A percentile compares a stretch with the other conserved stretches of the same genome.
phyloP scores from a whole-genome alignment of 176 grass and related monocot species.

The Elymus sibiricus region DNA sequence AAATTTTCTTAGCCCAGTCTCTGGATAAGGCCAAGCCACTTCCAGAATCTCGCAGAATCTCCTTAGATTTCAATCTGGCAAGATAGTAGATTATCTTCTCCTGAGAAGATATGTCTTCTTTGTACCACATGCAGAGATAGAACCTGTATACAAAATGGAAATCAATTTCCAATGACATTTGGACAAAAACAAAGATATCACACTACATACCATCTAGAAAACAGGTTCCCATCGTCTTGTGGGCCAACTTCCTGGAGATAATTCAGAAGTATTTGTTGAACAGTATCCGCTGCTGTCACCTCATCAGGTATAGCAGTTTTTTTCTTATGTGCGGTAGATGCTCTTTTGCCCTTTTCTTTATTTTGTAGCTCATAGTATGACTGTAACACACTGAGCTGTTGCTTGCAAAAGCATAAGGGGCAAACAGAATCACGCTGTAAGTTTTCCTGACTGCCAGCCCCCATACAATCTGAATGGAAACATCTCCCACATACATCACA shows the following conservation, averaged over 20 bases:
- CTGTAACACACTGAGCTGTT: constrained; percentile 73
- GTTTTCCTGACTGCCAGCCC: constrained; percentile 64
- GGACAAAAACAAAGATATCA: constrained; percentile 22
- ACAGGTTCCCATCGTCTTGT: constrained; percentile 83
- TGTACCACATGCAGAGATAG: constrained; percentile 95
- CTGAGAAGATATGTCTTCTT: constrained; percentile 77
- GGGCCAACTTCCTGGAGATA: constrained; percentile 83
- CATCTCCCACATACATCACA: constrained; percentile 76
- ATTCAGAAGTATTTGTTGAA: constrained; percentile 89
- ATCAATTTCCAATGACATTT: constrained; percentile 5
- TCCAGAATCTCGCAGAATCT: constrained; percentile 84
- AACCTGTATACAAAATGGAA: constrained; percentile 59
- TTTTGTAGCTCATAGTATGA: constrained; percentile 68
- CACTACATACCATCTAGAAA: constrained; percentile 81
- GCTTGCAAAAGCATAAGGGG: constrained; percentile 79
- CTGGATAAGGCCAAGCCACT: constrained; percentile 65
- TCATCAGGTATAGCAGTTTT: constrained; percentile 46
- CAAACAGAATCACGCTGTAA: constrained; percentile 64
- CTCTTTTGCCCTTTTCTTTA: constrained; percentile 68
- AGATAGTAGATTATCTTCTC: constrained; percentile 87
- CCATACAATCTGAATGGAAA: constrained; percentile 96
- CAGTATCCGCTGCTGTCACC: constrained; percentile 52
- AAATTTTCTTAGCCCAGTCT: constrained; percentile 95
- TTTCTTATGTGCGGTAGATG: constrained; percentile 32
- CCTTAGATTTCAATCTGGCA: constrained; percentile 90